These are phyloP conservation scores for Aspergillus flavus DNA, from an alignment of 2,329 filamentous ascomycete genomes.

Conservation along the genomic window DNA sequence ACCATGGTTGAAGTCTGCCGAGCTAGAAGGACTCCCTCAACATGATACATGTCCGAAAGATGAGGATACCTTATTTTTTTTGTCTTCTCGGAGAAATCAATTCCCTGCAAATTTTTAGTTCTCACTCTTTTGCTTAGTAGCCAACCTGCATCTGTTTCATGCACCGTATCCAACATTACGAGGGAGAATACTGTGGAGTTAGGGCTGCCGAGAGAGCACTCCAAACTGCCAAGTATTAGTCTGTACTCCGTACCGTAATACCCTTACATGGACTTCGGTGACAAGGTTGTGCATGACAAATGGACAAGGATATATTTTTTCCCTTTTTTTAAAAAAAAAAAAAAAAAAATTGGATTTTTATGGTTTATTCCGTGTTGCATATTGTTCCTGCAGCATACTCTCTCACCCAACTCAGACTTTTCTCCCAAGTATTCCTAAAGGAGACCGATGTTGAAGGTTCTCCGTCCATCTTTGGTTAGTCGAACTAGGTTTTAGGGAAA, in stretches of 20 bases:
- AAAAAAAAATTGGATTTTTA: background rate
- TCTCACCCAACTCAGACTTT: too few species aligned
- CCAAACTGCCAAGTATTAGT: background rate
- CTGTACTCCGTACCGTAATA: background rate
- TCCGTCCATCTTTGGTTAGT: background rate
- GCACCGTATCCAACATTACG: background rate
- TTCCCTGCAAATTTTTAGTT: background rate
- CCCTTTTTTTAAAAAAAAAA: too few species aligned
- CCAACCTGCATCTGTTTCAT: background rate
- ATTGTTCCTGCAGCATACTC: background rate
- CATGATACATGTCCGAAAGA: background rate
- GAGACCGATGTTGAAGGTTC: background rate
- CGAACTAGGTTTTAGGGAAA: background rate
- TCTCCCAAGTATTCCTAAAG: too few species aligned
- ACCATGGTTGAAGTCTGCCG: background rate
- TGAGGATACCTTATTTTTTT: background rate
- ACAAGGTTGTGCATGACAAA: background rate
- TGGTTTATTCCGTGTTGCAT: background rate
- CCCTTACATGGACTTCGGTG: background rate
- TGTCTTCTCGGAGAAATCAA: background rate
- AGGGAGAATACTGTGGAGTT: background rate
- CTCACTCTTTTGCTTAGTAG: background rate
- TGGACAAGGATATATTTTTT: too few species aligned
- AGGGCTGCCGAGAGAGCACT: background rate
- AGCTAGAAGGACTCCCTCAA: background rate